phyloP scores from a whole-genome alignment of 495 filamentous ascomycete species.

The Barbatosphaeria neglecta region DNA sequence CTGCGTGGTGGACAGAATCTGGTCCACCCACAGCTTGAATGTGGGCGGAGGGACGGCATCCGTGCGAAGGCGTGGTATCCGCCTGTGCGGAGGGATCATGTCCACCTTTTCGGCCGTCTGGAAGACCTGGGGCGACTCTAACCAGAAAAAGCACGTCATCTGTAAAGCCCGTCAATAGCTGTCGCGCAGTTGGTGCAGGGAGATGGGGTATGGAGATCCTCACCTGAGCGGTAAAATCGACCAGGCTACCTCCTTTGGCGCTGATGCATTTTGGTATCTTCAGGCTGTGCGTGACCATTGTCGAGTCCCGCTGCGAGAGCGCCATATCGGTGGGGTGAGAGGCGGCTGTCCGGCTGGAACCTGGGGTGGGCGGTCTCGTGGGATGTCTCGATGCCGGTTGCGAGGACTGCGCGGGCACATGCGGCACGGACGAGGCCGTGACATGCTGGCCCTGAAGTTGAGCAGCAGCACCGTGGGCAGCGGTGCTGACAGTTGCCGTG shows the following conservation, averaged over 20 bases:
- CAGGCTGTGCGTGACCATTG: conserved; percentile 48
- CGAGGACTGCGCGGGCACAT: conserved; percentile 1
- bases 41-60: conserved; percentile 67
- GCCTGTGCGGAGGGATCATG: conserved; percentile 22
- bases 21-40: conserved; percentile 90
- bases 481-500: not conserved
- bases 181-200: too few species aligned
- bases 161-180: too few species aligned
- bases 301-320: conserved; percentile 22
- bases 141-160: conserved; percentile 98
- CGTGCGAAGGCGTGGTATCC: conserved; percentile 44
- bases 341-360: conserved; percentile 12
- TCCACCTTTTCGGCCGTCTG: conserved; percentile 57
- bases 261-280: conserved; percentile 66
- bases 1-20: conserved; percentile 84
- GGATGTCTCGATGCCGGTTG: conserved; percentile 16
- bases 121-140: conserved; percentile 73
- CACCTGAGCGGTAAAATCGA: conserved; percentile 76
- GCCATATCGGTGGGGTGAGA: conserved; percentile 13
- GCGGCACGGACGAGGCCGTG: conserved; percentile 3
- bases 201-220: conserved; percentile 8
- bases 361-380: conserved; percentile 21
- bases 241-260: conserved; percentile 56
- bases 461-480: not conserved
- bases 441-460: conserved; percentile 9